Conservation (phyloP, 106 monocot species). For the Amphibolis antarctica region DNA sequence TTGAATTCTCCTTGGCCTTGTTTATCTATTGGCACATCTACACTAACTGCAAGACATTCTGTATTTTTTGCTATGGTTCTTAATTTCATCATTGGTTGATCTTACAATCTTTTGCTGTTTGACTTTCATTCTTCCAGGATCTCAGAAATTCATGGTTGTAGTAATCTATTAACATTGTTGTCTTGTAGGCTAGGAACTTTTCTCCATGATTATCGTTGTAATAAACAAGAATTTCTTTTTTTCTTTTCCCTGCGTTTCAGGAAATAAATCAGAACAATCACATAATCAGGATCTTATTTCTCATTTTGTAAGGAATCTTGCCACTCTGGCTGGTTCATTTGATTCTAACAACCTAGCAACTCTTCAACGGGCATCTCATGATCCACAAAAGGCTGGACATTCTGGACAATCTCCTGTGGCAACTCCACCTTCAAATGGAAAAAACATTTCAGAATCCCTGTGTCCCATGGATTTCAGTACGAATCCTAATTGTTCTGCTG, state of each 20-base stretch:
- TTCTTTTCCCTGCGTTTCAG: slow-evolving; percentile 26
- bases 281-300: slow-evolving; percentile 51
- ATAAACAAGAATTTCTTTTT: background rate
- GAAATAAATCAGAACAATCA: slow-evolving; percentile 25
- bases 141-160: background rate
- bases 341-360: slow-evolving; percentile 32
- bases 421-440: slow-evolving; percentile 25
- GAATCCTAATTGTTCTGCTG: slow-evolving; percentile 1
- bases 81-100: too few species aligned
- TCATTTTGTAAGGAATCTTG: slow-evolving; percentile 53
- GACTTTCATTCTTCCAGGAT: too few species aligned
- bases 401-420: slow-evolving; percentile 31
- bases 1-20: background rate
- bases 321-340: slow-evolving; percentile 35
- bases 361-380: slow-evolving; percentile 45
- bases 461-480: slow-evolving; percentile 8
- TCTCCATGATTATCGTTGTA: too few species aligned
- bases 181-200: background rate
- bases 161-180: background rate
- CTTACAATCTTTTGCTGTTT: too few species aligned
- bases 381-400: slow-evolving; percentile 24
- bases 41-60: background rate
- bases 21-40: background rate
- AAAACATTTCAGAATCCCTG: slow-evolving; percentile 10
- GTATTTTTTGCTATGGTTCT: too few species aligned